Base-by-base conservation (phyloP, 225 moss, liverwort and hornwort genomes). In the Ulota crispa region DNA sequence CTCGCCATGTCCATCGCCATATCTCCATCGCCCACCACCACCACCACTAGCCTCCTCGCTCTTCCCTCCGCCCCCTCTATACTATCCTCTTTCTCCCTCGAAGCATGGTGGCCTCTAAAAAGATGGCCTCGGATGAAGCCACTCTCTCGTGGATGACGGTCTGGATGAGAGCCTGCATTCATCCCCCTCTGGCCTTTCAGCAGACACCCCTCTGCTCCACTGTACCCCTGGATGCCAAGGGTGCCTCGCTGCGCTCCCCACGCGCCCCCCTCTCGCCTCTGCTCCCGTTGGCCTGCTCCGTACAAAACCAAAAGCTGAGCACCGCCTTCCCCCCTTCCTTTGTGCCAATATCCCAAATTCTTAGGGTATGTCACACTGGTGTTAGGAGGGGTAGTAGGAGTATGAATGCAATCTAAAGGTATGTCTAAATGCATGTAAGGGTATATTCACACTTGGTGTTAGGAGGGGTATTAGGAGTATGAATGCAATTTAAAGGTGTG, bases 1-100 rank as follows among this genome's bases (percentile, higher is more conserved):
- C 79, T 84, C 61, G 84, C 90, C 90, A 88, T 88, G 64, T 86
- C 90, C 90, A 84, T 90, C 88, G 86, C 90, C 90, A 84, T 88
- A 86, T 82, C 87, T 86, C 90, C 90, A 90, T 88, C 86, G 84
- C 88, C 90, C 68, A 82, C 84, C 75, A 79, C 90, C 32, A n/a
- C 32, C 84, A 87, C 85, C 80, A 86, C 81, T 56, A 67, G 71
- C 65, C 64, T 42, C 82, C 69, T 36, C 79, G 50, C 41, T 4
- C 83, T 73, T 15, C 63, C 63, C 47, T 37, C 59, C 19, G 24
- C 69, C 83, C 69, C 83, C 83, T 87, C 90, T 85, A 86, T 84
- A 86, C 83, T 90, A 90, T 90, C 90, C 90, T 76, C 86, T 82
- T 68, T 47, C 14, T 24, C 67, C 11, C 73, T 64, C 80, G 83